Base-by-base conservation (phyloP, 1,284 basidiomycete genomes). In the Coriolopsis trogii region DNA sequence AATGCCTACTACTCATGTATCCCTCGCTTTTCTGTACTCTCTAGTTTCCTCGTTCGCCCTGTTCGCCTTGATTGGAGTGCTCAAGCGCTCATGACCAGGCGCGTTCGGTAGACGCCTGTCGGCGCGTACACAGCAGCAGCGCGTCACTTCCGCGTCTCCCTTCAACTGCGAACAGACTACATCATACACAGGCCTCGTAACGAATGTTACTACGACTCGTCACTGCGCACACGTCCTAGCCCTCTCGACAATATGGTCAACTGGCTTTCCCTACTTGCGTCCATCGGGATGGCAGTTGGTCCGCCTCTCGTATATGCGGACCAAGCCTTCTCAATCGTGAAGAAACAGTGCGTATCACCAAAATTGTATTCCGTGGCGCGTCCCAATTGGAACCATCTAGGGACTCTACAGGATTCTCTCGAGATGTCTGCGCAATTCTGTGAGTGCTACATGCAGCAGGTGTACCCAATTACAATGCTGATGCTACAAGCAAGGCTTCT, bases 401-500 rank as follows among this genome's bases (percentile, higher is more conserved):
- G 69, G 88, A 92, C 64, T 81, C 91, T 2, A 87, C 87, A 39
- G 92, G 92, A 1, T 95, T 95, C 68, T 92, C 90, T 49, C 78
- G 81, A 61, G 91, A 93, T 66, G 83, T 91, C 50, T 91, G 87
- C 63, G 89, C 85, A 8, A 89, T 92, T 55, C 69, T 92, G 85
- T 88, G 60, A 66, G 74, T 69, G 10, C n/a, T 12, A 8, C 12
- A 39, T 10, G n/a, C 26, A 18, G 9, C 26, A 9, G 4, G 13
- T 47, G 34, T 56, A 51, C 28, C 20, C 12, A 33, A 33, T 49
- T 24, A 26, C 13, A 39, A 21, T 24, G 29, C 37, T 26, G 34
- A 39, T 33, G 37, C 25, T 30, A 10, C 26, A 1, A 15, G 0
- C 29, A 3, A 90, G 88, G 56, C 74, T 91, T 33, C 75, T 91